Conservation (phyloP, 768 basidiomycete genomes). For the Termitomyces sp. region DNA sequence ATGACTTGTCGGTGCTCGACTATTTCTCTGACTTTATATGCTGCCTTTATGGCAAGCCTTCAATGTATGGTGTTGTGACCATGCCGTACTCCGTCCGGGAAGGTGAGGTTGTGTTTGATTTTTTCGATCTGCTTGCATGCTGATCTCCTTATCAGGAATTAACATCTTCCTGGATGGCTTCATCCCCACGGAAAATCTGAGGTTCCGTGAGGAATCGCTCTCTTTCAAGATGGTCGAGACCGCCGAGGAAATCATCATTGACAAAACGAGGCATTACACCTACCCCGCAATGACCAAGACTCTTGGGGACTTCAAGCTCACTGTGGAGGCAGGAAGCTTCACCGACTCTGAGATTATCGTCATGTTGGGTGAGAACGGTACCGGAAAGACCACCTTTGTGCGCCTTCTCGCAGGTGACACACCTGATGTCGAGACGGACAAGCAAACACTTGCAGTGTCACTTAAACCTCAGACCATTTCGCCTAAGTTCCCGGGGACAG, state of each 20-base stretch:
- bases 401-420: constrained; percentile 90
- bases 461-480: constrained; percentile 98
- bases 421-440: constrained; percentile 81
- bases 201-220: constrained; percentile 93
- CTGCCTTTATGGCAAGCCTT: constrained; percentile 94
- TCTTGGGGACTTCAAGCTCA: constrained; percentile 90
- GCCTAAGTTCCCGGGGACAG: constrained; percentile 96
- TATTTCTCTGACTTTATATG: constrained; percentile 99
- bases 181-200: constrained; percentile 97
- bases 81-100: constrained; percentile 98
- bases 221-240: constrained; percentile 98
- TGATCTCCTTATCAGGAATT: constrained; percentile 56
- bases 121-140: not conserved
- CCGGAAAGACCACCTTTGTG: constrained; percentile 98
- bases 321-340: constrained; percentile 84
- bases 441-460: constrained; percentile 80
- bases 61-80: constrained; percentile 97
- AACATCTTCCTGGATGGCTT: constrained; percentile 99
- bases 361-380: constrained; percentile 98
- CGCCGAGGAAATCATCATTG: constrained; percentile 81
- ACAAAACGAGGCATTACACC: constrained; percentile 84
- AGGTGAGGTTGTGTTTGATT: constrained; percentile 40
- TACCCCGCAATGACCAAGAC: constrained; percentile 99
- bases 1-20: constrained; percentile 96
- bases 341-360: constrained; percentile 99